Evolutionary conservation across 2,329 filamentous ascomycete species (phyloP), one percentile per base, ranked within the genome.

Genomic region (Fusarium fracticaudum): DNA sequence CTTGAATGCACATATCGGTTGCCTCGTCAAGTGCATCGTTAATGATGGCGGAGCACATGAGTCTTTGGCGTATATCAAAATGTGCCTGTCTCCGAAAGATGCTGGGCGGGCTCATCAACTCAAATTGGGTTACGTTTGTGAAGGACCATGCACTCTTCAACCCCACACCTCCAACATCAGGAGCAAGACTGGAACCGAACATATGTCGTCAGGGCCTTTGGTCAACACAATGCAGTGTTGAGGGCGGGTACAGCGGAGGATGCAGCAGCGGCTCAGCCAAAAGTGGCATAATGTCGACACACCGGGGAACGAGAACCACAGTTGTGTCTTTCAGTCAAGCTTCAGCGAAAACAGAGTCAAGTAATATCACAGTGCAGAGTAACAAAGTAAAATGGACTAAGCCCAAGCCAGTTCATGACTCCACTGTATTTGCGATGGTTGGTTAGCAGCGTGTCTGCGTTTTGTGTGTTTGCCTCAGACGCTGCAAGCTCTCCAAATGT

Each of bases 131-230:
- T 50, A 40, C 53, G 63, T 58, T 71, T 71, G 55, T 37, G 17
- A 47, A 55, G 60, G 60, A 61, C 54, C 58, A 66, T 51, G 60
- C 60, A 57, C 67, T 69, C 47, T 41, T 38, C 63, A 65, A 71
- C 71, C 72, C 72, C 71, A 74, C 72, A 63, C 72, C 71, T 74
- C 72, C 71, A 65, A 71, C n/a, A 64, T 44, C 61, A 66, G 29
- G 22, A 69, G 43, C 60, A 51, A 60, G 63, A 50, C 65, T 45
- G 63, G 61, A 64, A 45, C 53, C 44, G 63, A 53, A 41, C 59
- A 60, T 41, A 72, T 74, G 72, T 65, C 67, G 68, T 74, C 64
- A 61, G 48, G 59, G 62, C 55, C 45, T 55, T 26, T 40, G 48
- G 66, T 73, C 53, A 60, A 35, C 33, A 70, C 38, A 33, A 29